Conservation (phyloP, 164 flowering plant species). For the Vitis rotundifolia region DNA sequence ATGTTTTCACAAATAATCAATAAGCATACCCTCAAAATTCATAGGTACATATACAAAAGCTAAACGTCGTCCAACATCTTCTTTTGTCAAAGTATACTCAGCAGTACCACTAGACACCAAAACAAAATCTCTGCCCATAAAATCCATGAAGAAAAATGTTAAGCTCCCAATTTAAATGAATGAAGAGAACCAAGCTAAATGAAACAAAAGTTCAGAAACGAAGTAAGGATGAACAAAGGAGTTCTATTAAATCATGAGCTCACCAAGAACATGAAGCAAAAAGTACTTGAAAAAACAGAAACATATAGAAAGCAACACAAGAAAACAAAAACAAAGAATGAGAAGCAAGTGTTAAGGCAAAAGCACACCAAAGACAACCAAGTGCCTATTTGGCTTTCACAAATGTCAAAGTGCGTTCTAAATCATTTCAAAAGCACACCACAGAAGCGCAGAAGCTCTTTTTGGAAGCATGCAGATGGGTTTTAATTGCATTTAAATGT, state of each 20-base stretch:
- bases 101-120: constrained; percentile 65
- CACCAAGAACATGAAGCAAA: not conserved
- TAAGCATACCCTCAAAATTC: constrained; percentile 79
- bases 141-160: constrained; percentile 8
- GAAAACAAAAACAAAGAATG: too few relatives aligned
- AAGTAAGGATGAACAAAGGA: not conserved
- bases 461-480: too few relatives aligned
- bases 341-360: not conserved
- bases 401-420: too few relatives aligned
- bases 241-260: not conserved
- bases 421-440: too few relatives aligned
- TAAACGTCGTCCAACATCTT: constrained; percentile 75
- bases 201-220: not conserved
- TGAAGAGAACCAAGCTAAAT: not conserved
- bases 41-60: constrained; percentile 78
- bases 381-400: too few relatives aligned
- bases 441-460: too few relatives aligned
- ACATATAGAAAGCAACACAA: not conserved
- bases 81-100: constrained; percentile 78
- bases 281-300: not conserved
- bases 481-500: too few relatives aligned
- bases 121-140: constrained; percentile 53
- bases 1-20: constrained; percentile 1
- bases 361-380: not conserved
- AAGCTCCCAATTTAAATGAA: not conserved